These are phyloP conservation scores for Podospora fimiseda DNA, from an alignment of 495 filamentous ascomycete species.

Conservation along the genomic window DNA sequence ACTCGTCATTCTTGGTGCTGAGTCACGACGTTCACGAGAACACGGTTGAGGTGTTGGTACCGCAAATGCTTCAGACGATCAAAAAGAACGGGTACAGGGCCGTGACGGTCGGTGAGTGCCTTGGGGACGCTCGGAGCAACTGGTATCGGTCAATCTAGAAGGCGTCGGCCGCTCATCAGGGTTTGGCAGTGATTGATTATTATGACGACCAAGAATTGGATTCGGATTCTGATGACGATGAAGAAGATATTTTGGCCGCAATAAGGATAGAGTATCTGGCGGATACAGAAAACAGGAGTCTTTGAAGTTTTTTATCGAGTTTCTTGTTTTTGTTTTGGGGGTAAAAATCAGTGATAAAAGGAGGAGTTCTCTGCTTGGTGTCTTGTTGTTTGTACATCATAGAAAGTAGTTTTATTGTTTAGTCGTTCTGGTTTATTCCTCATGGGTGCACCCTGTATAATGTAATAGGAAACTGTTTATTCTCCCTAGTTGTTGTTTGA, in stretches of 20 bases:
- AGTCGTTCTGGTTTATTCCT: no score
- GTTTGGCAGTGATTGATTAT: not conserved
- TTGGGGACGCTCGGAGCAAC: constrained; percentile 48
- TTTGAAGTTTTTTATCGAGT: no score
- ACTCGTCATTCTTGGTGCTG: constrained; percentile 25
- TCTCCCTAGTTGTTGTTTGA: no score
- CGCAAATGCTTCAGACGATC: constrained; percentile 26
- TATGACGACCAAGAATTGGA: not conserved
- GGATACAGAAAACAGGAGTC: no score
- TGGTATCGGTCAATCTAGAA: constrained; percentile 52
- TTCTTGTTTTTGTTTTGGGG: no score
- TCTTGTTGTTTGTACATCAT: not conserved
- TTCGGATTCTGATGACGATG: no score
- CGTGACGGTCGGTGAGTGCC: constrained; percentile 56
- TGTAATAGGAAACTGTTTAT: constrained; percentile 1
- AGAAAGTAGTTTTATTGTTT: not conserved
- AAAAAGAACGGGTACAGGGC: constrained; percentile 23
- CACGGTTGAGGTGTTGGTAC: constrained; percentile 27
- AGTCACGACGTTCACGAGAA: constrained; percentile 35
- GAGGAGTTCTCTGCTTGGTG: no score
- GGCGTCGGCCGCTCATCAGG: not conserved
- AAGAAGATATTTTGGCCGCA: no score
- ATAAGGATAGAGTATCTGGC: no score
- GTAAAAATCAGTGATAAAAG: no score
- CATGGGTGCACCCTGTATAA: not conserved